Evolutionary conservation across 768 basidiomycete species (phyloP).

Genomic region (Dentipellis sp.): DNA sequence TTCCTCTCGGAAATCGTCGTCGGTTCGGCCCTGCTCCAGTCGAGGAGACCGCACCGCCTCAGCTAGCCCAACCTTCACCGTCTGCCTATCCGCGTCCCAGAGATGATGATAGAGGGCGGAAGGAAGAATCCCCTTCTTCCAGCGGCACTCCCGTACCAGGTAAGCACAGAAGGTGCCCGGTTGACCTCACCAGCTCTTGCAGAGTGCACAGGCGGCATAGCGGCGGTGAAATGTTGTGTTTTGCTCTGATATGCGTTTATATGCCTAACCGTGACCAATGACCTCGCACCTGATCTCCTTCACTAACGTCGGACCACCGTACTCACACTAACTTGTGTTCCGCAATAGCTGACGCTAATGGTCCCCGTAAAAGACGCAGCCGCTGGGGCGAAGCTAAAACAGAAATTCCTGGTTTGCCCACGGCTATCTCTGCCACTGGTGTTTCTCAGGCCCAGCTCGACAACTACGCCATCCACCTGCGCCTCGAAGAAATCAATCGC

Average conservation of each 20-base stretch:
- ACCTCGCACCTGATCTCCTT: conserved; percentile 19
- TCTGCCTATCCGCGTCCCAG: conserved; percentile 73
- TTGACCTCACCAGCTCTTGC: conserved; percentile 20
- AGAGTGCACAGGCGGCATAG: conserved; percentile 12
- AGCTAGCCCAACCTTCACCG: conserved; percentile 80
- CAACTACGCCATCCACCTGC: conserved; percentile 93
- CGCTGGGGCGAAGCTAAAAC: conserved; percentile 95
- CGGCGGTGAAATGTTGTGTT: conserved; percentile 7
- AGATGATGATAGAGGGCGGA: conserved; percentile 38
- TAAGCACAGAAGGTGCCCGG: conserved; percentile 37
- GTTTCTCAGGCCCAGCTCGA: conserved; percentile 95
- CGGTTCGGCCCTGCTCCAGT: conserved; percentile 84
- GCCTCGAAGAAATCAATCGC: conserved; percentile 95
- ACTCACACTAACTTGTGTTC: conserved; percentile 47
- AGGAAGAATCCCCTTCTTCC: conserved; percentile 55
- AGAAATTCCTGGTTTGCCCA: conserved; percentile 88
- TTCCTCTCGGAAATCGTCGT: conserved; percentile 80
- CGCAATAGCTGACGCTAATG: conserved; percentile 66
- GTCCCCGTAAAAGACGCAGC: conserved; percentile 89
- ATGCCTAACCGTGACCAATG: not conserved
- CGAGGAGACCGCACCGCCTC: conserved; percentile 76
- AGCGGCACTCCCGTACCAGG: conserved; percentile 51
- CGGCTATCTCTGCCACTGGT: conserved; percentile 86
- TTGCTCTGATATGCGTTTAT: conserved; percentile 6
- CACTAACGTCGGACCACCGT: conserved; percentile 29